Evolutionary conservation across 306 rosid species (phyloP).

Genomic region (Cucurbita moschata): DNA sequence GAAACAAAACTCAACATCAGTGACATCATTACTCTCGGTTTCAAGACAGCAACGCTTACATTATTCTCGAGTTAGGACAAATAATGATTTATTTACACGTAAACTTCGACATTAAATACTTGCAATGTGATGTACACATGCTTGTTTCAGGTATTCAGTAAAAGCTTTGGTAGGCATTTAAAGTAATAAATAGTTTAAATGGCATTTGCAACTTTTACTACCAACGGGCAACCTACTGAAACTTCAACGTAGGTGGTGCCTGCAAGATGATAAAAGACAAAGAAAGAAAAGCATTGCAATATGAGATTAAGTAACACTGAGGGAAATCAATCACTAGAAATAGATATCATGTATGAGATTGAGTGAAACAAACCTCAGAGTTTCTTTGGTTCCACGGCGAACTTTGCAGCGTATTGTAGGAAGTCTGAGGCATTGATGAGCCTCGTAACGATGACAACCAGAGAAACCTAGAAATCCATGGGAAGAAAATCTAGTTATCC

Average conservation of each 20-base stretch:
- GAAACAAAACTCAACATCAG: neutral
- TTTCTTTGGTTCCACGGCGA: conserved; percentile 87
- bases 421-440: conserved; percentile 85
- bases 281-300: neutral
- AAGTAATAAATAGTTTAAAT: neutral
- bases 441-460: conserved; percentile 90
- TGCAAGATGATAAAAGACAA: conserved; percentile 17
- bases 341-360: neutral
- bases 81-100: neutral
- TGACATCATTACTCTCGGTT: neutral
- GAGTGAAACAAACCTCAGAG: conserved; percentile 38
- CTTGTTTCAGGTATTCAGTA: neutral
- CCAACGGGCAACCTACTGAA: neutral
- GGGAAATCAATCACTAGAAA: neutral
- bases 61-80: neutral
- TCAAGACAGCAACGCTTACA: neutral
- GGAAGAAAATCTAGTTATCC: neutral
- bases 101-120: neutral
- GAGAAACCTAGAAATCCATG: conserved; percentile 51
- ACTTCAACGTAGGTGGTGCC: conserved; percentile 80
- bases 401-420: conserved; percentile 84
- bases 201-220: neutral
- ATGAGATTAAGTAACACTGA: neutral
- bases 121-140: neutral
- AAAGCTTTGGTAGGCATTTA: neutral